Conservation (phyloP, 768 basidiomycete genomes). For the Cubamyces lactineus region DNA sequence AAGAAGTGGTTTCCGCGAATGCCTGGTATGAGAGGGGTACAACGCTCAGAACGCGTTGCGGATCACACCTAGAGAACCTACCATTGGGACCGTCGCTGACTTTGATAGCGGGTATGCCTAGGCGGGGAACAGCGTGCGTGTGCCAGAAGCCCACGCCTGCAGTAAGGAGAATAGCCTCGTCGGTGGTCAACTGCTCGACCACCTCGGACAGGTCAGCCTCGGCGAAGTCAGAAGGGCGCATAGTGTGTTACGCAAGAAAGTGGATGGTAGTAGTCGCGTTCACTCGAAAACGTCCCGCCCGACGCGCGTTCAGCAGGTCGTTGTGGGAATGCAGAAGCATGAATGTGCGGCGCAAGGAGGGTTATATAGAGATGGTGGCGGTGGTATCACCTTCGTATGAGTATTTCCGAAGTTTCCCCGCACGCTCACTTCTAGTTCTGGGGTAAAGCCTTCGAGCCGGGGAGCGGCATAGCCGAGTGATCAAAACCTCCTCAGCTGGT, state of each 20-base stretch:
- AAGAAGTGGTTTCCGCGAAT: constrained; percentile 76
- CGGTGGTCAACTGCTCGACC: constrained; percentile 67
- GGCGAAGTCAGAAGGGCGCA: constrained; percentile 73
- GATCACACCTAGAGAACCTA: constrained; percentile 29
- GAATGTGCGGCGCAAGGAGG: neutral
- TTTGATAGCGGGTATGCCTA: constrained; percentile 75
- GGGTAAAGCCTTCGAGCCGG: constrained; percentile 17
- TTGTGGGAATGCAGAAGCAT: no score
- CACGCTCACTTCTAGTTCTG: constrained; percentile 15
- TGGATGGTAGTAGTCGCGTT: neutral
- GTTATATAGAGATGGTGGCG: constrained; percentile 5
- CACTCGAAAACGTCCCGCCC: neutral
- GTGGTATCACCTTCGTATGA: neutral
- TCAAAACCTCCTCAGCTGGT: constrained; percentile 8
- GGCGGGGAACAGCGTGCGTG: constrained; percentile 63
- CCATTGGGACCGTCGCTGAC: constrained; percentile 85
- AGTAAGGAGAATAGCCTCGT: constrained; percentile 73
- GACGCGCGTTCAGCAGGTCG: neutral
- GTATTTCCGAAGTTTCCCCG: constrained; percentile 20
- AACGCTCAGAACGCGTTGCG: neutral
- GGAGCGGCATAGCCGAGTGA: constrained; percentile 15
- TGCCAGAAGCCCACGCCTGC: constrained; percentile 83
- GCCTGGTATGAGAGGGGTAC: constrained; percentile 33
- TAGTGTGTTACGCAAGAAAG: constrained; percentile 28
- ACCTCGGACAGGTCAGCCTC: constrained; percentile 62